Evolutionary conservation across 768 basidiomycete genomes (phyloP), one percentile per base, ranked within the genome.

Genomic region (Leccinellum luteum): DNA sequence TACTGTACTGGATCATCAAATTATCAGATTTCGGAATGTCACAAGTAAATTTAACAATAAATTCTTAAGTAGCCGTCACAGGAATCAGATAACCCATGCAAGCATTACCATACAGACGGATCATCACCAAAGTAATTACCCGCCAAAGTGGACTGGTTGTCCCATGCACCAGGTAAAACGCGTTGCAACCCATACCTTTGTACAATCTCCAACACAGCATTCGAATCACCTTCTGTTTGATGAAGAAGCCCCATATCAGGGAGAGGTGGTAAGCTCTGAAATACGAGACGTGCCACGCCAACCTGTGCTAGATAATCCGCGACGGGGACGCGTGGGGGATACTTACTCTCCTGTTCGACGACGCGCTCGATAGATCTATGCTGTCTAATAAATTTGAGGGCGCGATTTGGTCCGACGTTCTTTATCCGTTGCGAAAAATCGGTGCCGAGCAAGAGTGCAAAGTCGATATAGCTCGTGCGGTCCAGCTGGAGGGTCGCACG

Each of bases 391-490:
- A 89, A 83, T 63, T 85, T 85, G 64, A 92, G 83, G 1, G 92
- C 92, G 3, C 85, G 85, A 0, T 75, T 66, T 1, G 94, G 93
- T 1, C 94, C 94, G 1, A 96, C 77, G 58, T 87, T 85, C 55
- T 83, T 88, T 57, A 97, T 90, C 5, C 94, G 85, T 48, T 87
- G 84, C 0, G 91, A 87, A 64, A 96, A 95, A 72, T 97, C 94
- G 2, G 94, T 96, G 12, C 94, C 94, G 10, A 94, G 80, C 6
- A 97, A 79, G 51, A 96, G 82, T 0, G 85, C 86, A 71, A 96
- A 94, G 73, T 97, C 94, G 64, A 96, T 70, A 71, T 82, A 94
- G 51, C 82, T 69, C 0, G 76, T 66, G 8, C 78, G 79, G 61
- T 81, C 74, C 27, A 97, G 81, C 12, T 76, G 67, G 34, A 93